These are phyloP conservation scores for Aspergillus arachidicola DNA, from an alignment of 2,329 filamentous ascomycete genomes.

Conservation along the genomic window DNA sequence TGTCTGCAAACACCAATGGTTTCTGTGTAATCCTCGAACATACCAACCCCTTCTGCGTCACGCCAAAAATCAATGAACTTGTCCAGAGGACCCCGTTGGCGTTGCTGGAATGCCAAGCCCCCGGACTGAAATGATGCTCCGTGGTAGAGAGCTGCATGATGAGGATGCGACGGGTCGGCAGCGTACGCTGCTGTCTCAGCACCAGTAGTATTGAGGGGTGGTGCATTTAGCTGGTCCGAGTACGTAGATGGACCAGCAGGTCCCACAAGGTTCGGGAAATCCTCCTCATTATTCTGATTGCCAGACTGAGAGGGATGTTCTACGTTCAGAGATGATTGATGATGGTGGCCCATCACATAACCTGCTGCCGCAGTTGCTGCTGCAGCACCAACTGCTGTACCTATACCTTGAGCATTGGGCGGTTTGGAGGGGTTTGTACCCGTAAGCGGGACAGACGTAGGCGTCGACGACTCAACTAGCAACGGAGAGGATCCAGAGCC, in stretches of 20 bases:
- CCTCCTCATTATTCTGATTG: constrained; percentile 33
- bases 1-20: constrained; percentile 67
- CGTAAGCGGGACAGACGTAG: constrained; percentile 24
- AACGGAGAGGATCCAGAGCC: constrained; percentile 23
- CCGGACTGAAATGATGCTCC: constrained; percentile 32
- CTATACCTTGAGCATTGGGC: constrained; percentile 35
- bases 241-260: constrained; percentile 15
- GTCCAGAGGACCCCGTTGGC: constrained; percentile 58
- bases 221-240: constrained; percentile 13
- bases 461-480: constrained; percentile 19
- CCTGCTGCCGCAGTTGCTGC: constrained; percentile 46
- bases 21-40: constrained; percentile 69
- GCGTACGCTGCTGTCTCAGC: constrained; percentile 44
- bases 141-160: constrained; percentile 35
- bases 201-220: constrained; percentile 15
- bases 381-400: constrained; percentile 39
- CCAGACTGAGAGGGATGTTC: constrained; percentile 34
- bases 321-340: constrained; percentile 33
- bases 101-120: constrained; percentile 52
- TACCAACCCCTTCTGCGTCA: constrained; percentile 64
- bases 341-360: constrained; percentile 41
- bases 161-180: constrained; percentile 31
- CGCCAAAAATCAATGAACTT: constrained; percentile 64
- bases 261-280: constrained; percentile 19
- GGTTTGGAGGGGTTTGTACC: constrained; percentile 24